Base-by-base conservation (phyloP, 164 flowering plant genomes). In the Kingdonia uniflora region DNA sequence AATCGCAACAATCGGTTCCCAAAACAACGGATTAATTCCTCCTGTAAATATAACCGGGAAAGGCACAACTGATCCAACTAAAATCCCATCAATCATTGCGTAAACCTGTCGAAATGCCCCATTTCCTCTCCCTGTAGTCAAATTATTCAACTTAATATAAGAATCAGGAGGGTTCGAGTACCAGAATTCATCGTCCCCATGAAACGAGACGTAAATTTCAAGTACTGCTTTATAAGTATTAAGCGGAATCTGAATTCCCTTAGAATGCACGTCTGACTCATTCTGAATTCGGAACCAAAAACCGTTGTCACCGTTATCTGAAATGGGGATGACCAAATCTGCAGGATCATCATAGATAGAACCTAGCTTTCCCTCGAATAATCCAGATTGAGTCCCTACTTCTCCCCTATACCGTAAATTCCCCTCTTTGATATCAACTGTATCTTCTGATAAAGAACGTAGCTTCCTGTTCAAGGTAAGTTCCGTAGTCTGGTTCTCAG, bases 111-210 rank as follows among this genome's bases (percentile, higher is more conserved):
- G 68, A 58, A 72, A 82, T 8, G 87, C 76, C 11, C 92, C 92
- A 62, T 80, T 75, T 5, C 87, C 95, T 3, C 87, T 70, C 17
- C 54, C 57, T 0, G 79, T 74, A 1, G 69, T 62, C 59, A 85
- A 52, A 65, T 78, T 65, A 58, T 91, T 91, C 65, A 10, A 21
- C 26, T 21, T 54, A 16, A 85, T 66, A 65, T 87, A 90, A 0
- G 72, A 29, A 64, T 76, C 63, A 0, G 97, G 85, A 2, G 89
- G 95, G 48, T 90, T 90, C 7, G 85, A 75, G 71, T 85, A 90
- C 97, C 97, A 91, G 43, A 85, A 87, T 72, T 87, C 97, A 48
- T 87, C 97, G 60, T 81, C 62, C 5, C 81, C 87, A 56, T 87
- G 96, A 48, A 63, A 78, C 0, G 97, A 91, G 15, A 79, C 84